Evolutionary conservation across 2,329 filamentous ascomycete species (phyloP).

Genomic region (Hypoxylon sp.): DNA sequence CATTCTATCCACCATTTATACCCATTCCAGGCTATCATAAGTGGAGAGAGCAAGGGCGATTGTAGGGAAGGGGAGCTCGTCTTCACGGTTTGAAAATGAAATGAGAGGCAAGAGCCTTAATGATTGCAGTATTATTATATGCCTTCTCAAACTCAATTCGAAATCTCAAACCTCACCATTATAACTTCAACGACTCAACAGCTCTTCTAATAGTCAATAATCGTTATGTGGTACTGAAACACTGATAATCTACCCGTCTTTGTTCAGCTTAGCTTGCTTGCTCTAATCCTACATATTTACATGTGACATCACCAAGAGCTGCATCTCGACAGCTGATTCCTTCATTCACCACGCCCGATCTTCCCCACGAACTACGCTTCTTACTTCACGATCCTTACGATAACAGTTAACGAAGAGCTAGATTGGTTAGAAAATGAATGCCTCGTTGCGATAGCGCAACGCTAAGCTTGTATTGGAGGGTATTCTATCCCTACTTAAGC

Average conservation of each 20-base stretch:
- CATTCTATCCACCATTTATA: conserved; percentile 19
- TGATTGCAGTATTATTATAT: conserved; percentile 41
- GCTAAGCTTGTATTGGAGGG: conserved; percentile 33
- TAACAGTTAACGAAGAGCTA: conserved; percentile 3
- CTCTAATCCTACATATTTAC: conserved; percentile 41
- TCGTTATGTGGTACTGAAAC: conserved; percentile 10
- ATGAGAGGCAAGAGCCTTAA: conserved; percentile 26
- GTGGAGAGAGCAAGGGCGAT: conserved; percentile 25
- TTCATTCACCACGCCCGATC: conserved; percentile 14
- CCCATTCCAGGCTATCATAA: conserved; percentile 9
- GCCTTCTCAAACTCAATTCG: conserved; percentile 28
- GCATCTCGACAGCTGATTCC: conserved; percentile 31
- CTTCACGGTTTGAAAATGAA: conserved; percentile 23
- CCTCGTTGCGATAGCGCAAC: conserved; percentile 43
- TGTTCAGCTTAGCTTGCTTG: conserved; percentile 34
- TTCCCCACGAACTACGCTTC: conserved; percentile 19
- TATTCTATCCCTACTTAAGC: conserved; percentile 29
- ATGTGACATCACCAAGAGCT: conserved; percentile 50
- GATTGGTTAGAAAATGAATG: conserved; percentile 38
- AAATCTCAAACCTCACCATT: conserved; percentile 4
- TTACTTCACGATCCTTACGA: conserved; percentile 9
- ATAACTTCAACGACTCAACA: conserved; percentile 1
- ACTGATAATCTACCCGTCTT: conserved; percentile 10
- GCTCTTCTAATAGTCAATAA: conserved; percentile 3
- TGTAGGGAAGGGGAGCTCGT: conserved; percentile 28